A percentile compares a stretch with the other conserved stretches of the same genome.
Conservation (phyloP, 169 alveolate species). For the Eimeria maxima region DNA sequence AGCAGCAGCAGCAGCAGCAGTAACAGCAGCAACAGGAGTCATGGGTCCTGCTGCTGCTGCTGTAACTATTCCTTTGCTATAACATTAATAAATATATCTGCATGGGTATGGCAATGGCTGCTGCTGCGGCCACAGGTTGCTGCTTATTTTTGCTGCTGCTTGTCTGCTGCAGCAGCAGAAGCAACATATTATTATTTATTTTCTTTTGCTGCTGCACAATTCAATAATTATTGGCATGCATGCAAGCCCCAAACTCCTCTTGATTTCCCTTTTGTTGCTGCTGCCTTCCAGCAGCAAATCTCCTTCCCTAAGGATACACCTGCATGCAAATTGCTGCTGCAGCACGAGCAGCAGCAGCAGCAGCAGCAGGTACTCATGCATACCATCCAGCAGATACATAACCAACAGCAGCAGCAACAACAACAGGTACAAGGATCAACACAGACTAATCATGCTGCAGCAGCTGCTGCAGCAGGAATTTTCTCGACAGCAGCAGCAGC, state of each 20-base stretch:
- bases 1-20: conserved; percentile 39
- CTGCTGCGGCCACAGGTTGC: neutral
- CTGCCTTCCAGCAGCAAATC: neutral
- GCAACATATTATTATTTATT: neutral
- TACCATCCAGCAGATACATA: neutral
- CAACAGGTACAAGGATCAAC: neutral
- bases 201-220: neutral
- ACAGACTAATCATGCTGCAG: neutral
- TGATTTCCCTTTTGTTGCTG: conserved; percentile 23
- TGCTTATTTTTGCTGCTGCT: neutral
- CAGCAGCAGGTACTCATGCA: too few species aligned
- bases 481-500: neutral
- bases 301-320: neutral
- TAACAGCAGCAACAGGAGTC: too few species aligned
- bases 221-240: neutral
- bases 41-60: too few species aligned
- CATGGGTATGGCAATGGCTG: conserved; percentile 5
- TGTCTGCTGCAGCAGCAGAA: neutral
- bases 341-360: too few species aligned
- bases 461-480: neutral
- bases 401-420: conserved; percentile 20
- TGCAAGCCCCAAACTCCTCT: neutral
- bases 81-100: neutral
- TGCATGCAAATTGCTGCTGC: conserved; percentile 19
- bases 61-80: conserved; percentile 4